Evolutionary conservation across 164 flowering plant species (phyloP).

Genomic region (Chloranthus sessilifolius): DNA sequence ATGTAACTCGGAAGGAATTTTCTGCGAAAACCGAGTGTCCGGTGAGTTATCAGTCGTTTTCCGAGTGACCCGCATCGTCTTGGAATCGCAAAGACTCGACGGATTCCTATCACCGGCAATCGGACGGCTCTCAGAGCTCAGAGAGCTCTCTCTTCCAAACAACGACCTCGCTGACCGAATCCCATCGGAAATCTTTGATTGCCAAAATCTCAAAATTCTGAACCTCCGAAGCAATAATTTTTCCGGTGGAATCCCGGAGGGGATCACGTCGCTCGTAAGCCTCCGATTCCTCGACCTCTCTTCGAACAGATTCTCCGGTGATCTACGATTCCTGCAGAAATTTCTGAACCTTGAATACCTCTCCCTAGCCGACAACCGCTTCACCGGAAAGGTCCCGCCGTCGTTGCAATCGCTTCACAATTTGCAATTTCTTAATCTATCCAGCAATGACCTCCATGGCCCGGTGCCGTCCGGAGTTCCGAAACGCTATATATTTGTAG

Average conservation of each 20-base stretch:
- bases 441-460: slow-evolving; percentile 51
- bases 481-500: slow-evolving; percentile 46
- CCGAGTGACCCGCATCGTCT: slow-evolving; percentile 46
- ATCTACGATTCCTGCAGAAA: slow-evolving; percentile 53
- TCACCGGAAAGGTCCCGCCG: slow-evolving; percentile 51
- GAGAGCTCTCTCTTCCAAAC: slow-evolving; percentile 50
- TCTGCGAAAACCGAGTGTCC: slow-evolving; percentile 41
- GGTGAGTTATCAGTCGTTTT: slow-evolving; percentile 31
- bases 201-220: slow-evolving; percentile 53
- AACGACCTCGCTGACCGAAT: slow-evolving; percentile 56
- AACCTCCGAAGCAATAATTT: slow-evolving; percentile 52
- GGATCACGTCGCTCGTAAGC: slow-evolving; percentile 39
- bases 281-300: slow-evolving; percentile 61
- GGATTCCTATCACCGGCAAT: slow-evolving; percentile 68
- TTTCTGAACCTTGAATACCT: slow-evolving; percentile 62
- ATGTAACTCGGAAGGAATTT: slow-evolving; percentile 42
- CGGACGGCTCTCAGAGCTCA: slow-evolving; percentile 66
- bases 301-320: slow-evolving; percentile 51
- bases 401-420: slow-evolving; percentile 53
- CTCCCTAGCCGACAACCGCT: slow-evolving; percentile 51
- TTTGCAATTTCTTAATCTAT: slow-evolving; percentile 42
- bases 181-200: slow-evolving; percentile 51
- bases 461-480: slow-evolving; percentile 30
- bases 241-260: slow-evolving; percentile 50
- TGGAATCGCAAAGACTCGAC: slow-evolving; percentile 32